Percentiles rank a stretch among this genome's conserved stretches.
phyloP scores from a whole-genome alignment of 768 basidiomycete species.

The Lenzites betulinus region DNA sequence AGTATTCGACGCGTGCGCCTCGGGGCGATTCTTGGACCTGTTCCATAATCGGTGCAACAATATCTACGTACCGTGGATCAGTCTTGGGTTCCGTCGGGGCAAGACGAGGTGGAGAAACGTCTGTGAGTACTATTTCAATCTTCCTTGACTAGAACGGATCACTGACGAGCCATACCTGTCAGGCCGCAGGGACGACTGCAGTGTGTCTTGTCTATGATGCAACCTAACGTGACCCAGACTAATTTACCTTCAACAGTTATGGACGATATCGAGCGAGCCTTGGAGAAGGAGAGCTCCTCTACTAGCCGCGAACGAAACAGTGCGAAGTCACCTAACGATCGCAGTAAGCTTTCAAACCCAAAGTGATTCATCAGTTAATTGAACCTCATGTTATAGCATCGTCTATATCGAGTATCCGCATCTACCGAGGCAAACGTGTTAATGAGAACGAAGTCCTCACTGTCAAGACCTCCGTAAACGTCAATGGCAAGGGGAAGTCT shows the following conservation, averaged over 20 bases:
- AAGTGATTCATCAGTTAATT: not conserved
- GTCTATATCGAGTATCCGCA: not conserved
- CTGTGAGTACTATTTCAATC: not conserved
- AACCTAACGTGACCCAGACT: not conserved
- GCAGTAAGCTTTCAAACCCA: not conserved
- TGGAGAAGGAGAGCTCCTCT: not conserved
- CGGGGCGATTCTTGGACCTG: not conserved
- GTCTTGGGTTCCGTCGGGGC: not conserved
- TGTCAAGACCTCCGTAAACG: not conserved
- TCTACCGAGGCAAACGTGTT: not conserved
- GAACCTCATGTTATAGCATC: not conserved
- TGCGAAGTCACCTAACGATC: not conserved
- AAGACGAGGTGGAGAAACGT: not conserved
- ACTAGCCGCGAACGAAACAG: not conserved
- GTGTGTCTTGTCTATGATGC: not conserved
- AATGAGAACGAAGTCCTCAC: not conserved
- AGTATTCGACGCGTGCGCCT: not conserved
- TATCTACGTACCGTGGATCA: not conserved
- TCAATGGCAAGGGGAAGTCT: not conserved
- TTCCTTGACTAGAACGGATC: not conserved
- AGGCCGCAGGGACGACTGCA: not conserved
- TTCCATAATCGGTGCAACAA: not conserved
- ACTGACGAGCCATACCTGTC: not conserved
- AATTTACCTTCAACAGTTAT: not conserved
- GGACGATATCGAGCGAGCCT: not conserved